Evolutionary conservation across 345 rosid genomes (phyloP).

Genomic region (Hypericum perforatum): DNA sequence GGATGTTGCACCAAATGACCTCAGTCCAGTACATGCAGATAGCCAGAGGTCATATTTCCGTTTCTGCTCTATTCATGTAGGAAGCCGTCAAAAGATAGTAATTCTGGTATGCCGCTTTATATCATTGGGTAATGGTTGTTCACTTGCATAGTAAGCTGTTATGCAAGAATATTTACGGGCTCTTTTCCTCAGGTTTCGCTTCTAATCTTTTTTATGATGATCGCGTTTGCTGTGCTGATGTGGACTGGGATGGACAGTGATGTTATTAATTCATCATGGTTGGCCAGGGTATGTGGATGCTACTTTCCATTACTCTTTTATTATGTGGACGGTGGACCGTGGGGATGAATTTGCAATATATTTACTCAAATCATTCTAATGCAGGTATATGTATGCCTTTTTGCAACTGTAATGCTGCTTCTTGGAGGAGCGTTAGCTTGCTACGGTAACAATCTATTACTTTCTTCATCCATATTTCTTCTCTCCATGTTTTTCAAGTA

Average conservation of each 20-base stretch:
- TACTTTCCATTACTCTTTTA: slow-evolving; percentile 6
- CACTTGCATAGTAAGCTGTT: neutral
- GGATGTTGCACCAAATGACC: slow-evolving; percentile 26
- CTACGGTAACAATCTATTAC: slow-evolving; percentile 37
- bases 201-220: slow-evolving; percentile 32
- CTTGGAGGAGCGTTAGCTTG: slow-evolving; percentile 51
- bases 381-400: slow-evolving; percentile 43
- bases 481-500: neutral
- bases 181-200: slow-evolving; percentile 30
- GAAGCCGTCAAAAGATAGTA: slow-evolving; percentile 60
- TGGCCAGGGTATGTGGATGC: slow-evolving; percentile 37
- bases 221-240: slow-evolving; percentile 41
- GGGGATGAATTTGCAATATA: neutral
- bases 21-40: slow-evolving; percentile 26
- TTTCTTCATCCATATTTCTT: neutral
- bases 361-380: slow-evolving; percentile 8
- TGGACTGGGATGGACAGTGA: slow-evolving; percentile 44
- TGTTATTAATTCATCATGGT: slow-evolving; percentile 28
- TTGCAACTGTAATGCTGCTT: slow-evolving; percentile 32
- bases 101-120: slow-evolving; percentile 33
- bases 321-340: slow-evolving; percentile 1
- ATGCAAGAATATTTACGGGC: slow-evolving; percentile 2
- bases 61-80: slow-evolving; percentile 36
- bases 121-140: neutral
- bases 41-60: slow-evolving; percentile 36